These are phyloP conservation scores for Sporothrix mexicana DNA, from an alignment of 2,329 filamentous ascomycete species.

Conservation along the genomic window DNA sequence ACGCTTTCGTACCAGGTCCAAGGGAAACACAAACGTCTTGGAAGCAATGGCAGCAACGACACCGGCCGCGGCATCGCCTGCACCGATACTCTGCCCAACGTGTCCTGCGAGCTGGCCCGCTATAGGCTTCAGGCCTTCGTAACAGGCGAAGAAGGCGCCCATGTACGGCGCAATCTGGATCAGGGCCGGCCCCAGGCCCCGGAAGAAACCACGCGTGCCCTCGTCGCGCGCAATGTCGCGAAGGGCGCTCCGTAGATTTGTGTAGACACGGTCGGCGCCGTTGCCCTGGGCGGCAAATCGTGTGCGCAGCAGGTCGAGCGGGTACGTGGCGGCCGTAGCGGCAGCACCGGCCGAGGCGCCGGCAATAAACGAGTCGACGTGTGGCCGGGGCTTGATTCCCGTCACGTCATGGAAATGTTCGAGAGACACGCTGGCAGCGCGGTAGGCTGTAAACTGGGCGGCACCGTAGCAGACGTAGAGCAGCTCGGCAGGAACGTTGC, in stretches of 20 bases:
- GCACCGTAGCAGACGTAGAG: slow-evolving; percentile 92
- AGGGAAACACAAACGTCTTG: slow-evolving; percentile 89
- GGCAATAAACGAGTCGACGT: slow-evolving; percentile 79
- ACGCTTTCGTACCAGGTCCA: slow-evolving; percentile 90
- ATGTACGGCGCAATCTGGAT: slow-evolving; percentile 94
- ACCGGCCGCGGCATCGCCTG: slow-evolving; percentile 83
- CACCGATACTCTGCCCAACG: slow-evolving; percentile 47
- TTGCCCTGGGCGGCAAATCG: slow-evolving; percentile 94
- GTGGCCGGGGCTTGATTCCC: slow-evolving; percentile 59
- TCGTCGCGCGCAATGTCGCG: slow-evolving; percentile 76
- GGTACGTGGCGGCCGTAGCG: slow-evolving; percentile 86
- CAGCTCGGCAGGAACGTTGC: slow-evolving; percentile 92
- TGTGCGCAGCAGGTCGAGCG: slow-evolving; percentile 88
- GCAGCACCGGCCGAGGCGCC: slow-evolving; percentile 82
- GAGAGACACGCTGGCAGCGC: slow-evolving; percentile 72
- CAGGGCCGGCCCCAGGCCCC: slow-evolving; percentile 79
- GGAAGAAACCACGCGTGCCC: slow-evolving; percentile 81
- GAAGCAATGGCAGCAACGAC: slow-evolving; percentile 77
- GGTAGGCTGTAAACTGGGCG: slow-evolving; percentile 88
- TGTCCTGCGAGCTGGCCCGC: neutral
- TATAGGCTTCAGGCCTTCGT: slow-evolving; percentile 67
- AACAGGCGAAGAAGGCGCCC: slow-evolving; percentile 92
- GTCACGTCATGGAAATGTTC: slow-evolving; percentile 51
- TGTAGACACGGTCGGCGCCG: slow-evolving; percentile 72
- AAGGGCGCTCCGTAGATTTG: slow-evolving; percentile 71